Evolutionary conservation across 129 eudicot genomes (phyloP), one percentile per base, ranked within the genome.

Genomic region (Smallanthus sonchifolius): DNA sequence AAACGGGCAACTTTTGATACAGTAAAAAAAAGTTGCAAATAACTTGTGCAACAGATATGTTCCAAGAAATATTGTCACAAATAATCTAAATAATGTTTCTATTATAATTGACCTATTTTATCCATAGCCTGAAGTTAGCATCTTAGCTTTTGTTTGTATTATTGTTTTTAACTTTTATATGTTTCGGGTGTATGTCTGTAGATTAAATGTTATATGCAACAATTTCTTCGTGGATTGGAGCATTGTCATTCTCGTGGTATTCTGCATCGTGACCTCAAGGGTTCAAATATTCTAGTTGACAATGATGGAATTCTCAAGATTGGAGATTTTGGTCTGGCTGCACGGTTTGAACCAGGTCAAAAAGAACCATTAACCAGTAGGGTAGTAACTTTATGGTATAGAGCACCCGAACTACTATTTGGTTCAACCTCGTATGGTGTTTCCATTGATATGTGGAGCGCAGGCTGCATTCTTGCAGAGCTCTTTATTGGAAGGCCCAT

Each of bases 371-470:
- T 93, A 68, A 93, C 98, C 4, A 93, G 97, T 72, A 88, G 95
- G 34, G 98, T 93, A 39, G 96, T 93, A 44, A 93, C 98, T 74
- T 84, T 93, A 47, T 93, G 98, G 98, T 93, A 90, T 70, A 83
- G 98, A 30, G 88, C 98, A 39, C 98, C 98, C 2, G 98, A 93
- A 77, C 96, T 93, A 39, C 76, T 93, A 82, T 87, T 93, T 32
- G 98, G 98, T 57, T 86, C 97, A 55, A 93, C 98, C 16, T 67
- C 85, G 4, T 93, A 93, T 61, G 98, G 97, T 44, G 85, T 64
- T 66, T 84, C 82, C 71, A 87, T 93, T 59, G 98, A 93, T 83
- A 75, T 93, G 96, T 93, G 98, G 98, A 93, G 98, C 75, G 86
- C 74, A 0, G 98, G 98, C 9, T 93, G 98, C 82, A 93, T 93